A percentile compares a stretch with the other conserved stretches of the same genome.
Conservation (phyloP, 2,329 filamentous ascomycete genomes). For the Colletotrichum euphorbiae region DNA sequence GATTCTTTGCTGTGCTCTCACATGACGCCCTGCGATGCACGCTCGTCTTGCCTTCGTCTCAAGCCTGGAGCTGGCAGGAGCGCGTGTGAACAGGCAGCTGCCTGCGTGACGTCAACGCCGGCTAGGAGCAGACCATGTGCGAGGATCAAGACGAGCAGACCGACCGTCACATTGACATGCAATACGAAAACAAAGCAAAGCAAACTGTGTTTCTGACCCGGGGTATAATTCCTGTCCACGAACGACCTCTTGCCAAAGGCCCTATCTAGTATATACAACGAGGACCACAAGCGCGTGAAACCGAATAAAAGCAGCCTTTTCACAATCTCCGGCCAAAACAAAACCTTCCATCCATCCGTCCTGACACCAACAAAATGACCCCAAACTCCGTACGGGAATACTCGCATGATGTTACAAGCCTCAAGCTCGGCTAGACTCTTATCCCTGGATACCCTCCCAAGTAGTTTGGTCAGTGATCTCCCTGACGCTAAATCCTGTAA, state of each 20-base stretch:
- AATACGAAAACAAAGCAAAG: background rate
- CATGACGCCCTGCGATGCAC: no score
- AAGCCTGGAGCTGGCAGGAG: no score
- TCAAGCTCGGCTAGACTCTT: conserved; percentile 6
- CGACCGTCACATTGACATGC: background rate
- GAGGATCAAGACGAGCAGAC: background rate
- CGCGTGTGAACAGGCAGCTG: no score
- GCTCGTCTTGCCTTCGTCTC: no score
- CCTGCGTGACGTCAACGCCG: no score
- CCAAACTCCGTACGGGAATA: conserved; percentile 22
- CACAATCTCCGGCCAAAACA: conserved; percentile 30
- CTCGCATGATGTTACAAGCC: conserved; percentile 17
- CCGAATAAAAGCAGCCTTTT: conserved; percentile 22
- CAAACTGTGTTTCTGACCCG: background rate
- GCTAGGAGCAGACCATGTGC: no score
- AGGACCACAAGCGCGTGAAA: conserved; percentile 20
- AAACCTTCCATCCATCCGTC: background rate
- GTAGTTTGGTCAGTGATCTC: conserved; percentile 56
- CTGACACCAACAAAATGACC: conserved; percentile 4
- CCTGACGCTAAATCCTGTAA: conserved; percentile 59
- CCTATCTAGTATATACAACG: conserved; percentile 36
- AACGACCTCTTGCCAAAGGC: conserved; percentile 28
- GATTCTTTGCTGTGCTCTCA: no score
- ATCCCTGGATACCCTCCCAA: conserved; percentile 55
- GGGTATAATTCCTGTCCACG: conserved; percentile 34